Base-by-base conservation (phyloP, 2,329 filamentous ascomycete species). In the Sporothrix humicola region DNA sequence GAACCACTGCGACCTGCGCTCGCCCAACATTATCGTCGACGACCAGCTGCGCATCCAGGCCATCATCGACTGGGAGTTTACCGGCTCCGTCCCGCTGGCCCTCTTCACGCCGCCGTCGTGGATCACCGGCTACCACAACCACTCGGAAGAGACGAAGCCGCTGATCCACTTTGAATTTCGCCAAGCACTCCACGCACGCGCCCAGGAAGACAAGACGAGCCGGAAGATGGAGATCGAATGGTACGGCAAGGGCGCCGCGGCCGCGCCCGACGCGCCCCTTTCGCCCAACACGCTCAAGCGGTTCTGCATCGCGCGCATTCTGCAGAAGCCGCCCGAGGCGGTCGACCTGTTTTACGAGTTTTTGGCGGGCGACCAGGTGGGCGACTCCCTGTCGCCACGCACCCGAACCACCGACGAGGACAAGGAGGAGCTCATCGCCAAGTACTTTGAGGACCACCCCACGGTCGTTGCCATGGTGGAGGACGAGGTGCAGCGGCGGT, bases 21-120 rank as follows among this genome's bases (percentile, higher is more conserved):
- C 72, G 17, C 50, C 68, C 31, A 79, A 79, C 71, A 79, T 78
- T 17, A 76, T 80, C 15, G 78, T 80, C 12, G 77, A 79, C 54
- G 66, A 78, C 1, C 31, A 77, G 8, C 52, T 79, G 3, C 69
- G 69, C 1, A 79, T 80, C 37, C 72, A 72, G 48, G 75, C 74
- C 26, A 76, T 79, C 10, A 77, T 79, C 58, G 78, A 79, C 72
- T 79, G 78, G 79, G 78, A 79, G 72, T 80, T 77, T 37, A 20
- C 78, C 26, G 52, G 46, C 42, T 74, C 72, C 4, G 48, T 76
- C 20, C 75, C 75, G 15, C 72, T 63, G 42, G 71, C 69, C 63
- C 71, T 75, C 37, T 76, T 76, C 46, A 56, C 69, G 56, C 75
- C 75, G 63, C 75, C 75, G 63, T 72, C 71, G 52, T 76, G 72